Percentiles rank a stretch among this genome's conserved stretches.
Evolutionary conservation across 2,329 filamentous ascomycete genomes (phyloP).

Genomic region (Monilinia fructicola): DNA sequence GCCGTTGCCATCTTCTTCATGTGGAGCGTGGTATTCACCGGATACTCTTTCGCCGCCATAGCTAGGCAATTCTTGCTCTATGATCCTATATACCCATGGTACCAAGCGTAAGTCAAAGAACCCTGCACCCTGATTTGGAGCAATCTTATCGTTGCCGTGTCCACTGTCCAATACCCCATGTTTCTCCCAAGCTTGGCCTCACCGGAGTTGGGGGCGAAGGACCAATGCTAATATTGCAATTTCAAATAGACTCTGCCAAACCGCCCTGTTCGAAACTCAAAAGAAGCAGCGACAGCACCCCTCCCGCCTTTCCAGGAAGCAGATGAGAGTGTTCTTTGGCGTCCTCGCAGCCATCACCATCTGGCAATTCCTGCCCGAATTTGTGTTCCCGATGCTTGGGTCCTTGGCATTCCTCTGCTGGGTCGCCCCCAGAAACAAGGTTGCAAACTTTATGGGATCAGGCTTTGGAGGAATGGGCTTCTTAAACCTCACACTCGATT

Average conservation of each 20-base stretch:
- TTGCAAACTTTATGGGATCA: slow-evolving; percentile 60
- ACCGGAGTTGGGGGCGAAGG: not conserved
- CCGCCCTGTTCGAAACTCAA: slow-evolving; percentile 58
- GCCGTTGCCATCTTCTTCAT: slow-evolving; percentile 60
- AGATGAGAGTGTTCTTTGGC: slow-evolving; percentile 58
- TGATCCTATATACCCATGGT: slow-evolving; percentile 57
- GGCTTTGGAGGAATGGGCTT: slow-evolving; percentile 63
- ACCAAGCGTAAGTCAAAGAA: slow-evolving; percentile 23
- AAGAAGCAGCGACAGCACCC: slow-evolving; percentile 53
- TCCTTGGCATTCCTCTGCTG: slow-evolving; percentile 63
- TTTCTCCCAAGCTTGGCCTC: not conserved
- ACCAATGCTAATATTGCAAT: not conserved
- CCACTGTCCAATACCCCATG: no score
- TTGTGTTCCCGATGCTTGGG: slow-evolving; percentile 57
- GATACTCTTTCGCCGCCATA: slow-evolving; percentile 59
- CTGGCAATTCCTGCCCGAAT: slow-evolving; percentile 64
- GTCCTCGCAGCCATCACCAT: slow-evolving; percentile 53
- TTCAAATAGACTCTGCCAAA: slow-evolving; percentile 47
- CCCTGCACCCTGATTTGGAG: not conserved
- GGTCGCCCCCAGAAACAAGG: slow-evolving; percentile 58
- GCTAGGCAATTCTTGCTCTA: slow-evolving; percentile 58
- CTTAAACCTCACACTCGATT: slow-evolving; percentile 59
- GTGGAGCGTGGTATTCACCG: slow-evolving; percentile 57
- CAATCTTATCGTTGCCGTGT: not conserved
- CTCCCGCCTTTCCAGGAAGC: slow-evolving; percentile 49